A percentile compares a stretch with the other conserved stretches of the same genome.
Conservation (phyloP, 768 basidiomycete species). For the Hirschioporus abietinus region DNA sequence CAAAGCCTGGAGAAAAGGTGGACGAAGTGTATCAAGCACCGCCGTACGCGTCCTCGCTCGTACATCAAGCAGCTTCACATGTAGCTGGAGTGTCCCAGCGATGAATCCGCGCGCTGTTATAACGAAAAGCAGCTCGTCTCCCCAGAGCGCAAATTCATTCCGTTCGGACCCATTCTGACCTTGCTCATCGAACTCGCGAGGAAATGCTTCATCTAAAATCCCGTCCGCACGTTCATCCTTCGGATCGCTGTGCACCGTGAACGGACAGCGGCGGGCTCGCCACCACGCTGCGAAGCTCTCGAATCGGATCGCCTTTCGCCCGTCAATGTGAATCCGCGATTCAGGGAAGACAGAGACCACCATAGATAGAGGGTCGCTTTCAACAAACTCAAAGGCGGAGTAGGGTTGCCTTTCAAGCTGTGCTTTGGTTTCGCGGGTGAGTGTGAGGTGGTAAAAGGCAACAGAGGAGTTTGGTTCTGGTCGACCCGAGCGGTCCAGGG, state of each 20-base stretch:
- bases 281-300: slow-evolving; percentile 2
- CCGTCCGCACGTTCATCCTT: neutral
- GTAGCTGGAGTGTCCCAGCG: slow-evolving; percentile 2
- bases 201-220: slow-evolving; percentile 1
- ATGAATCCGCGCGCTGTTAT: slow-evolving; percentile 2
- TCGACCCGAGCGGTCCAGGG: slow-evolving; percentile 2
- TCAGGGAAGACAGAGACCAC: slow-evolving; percentile 3
- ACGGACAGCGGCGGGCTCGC: neutral
- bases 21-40: slow-evolving; percentile 1
- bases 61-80: slow-evolving; percentile 7
- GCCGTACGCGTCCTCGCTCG: slow-evolving; percentile 8
- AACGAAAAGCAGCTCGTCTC: slow-evolving; percentile 8
- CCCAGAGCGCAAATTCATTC: slow-evolving; percentile 8
- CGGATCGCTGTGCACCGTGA: neutral
- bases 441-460: neutral
- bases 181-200: neutral
- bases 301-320: neutral
- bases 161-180: neutral
- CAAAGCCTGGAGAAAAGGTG: neutral
- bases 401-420: slow-evolving; percentile 4
- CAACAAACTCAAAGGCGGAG: slow-evolving; percentile 2
- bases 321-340: slow-evolving; percentile 2
- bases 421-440: neutral
- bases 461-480: neutral
- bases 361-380: neutral